These are phyloP conservation scores for Alternaria sp. DNA, from an alignment of 2,329 filamentous ascomycete species.

Conservation along the genomic window DNA sequence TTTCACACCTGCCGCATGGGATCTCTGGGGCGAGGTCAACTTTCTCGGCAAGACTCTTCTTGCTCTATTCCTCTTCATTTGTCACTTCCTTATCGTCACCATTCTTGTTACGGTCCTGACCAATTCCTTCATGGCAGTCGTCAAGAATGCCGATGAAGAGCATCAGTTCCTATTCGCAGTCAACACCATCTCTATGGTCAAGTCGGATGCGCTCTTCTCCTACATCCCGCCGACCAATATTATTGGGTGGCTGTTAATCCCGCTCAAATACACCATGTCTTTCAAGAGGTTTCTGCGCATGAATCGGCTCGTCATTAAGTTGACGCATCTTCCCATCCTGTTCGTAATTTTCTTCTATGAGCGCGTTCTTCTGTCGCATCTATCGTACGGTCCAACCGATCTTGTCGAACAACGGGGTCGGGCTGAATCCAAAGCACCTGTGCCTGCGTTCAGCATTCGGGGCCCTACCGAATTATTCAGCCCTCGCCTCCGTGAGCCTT, in stretches of 20 bases:
- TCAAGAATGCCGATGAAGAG: constrained; percentile 91
- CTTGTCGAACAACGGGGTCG: constrained; percentile 75
- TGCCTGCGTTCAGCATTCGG: constrained; percentile 52
- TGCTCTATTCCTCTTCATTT: constrained; percentile 87
- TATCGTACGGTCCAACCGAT: constrained; percentile 83
- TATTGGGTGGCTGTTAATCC: constrained; percentile 87
- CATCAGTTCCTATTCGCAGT: constrained; percentile 93
- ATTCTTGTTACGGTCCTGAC: constrained; percentile 95
- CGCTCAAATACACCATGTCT: constrained; percentile 80
- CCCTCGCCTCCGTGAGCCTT: constrained; percentile 82
- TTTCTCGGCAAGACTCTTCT: constrained; percentile 78
- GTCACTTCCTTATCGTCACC: constrained; percentile 92
- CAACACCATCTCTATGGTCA: constrained; percentile 97
- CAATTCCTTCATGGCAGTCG: constrained; percentile 95
- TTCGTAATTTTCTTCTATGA: constrained; percentile 91
- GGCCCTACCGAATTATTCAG: constrained; percentile 70
- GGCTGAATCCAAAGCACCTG: constrained; percentile 67
- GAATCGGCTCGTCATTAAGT: constrained; percentile 90
- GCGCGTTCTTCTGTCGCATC: constrained; percentile 75
- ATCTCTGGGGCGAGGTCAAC: constrained; percentile 84
- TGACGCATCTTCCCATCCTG: constrained; percentile 86
- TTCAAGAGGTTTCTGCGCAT: constrained; percentile 82
- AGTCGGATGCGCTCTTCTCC: constrained; percentile 95
- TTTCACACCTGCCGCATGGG: constrained; percentile 94
- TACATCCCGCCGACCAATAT: constrained; percentile 93